Percentiles rank a stretch among this genome's conserved stretches.
Evolutionary conservation across 768 basidiomycete species (phyloP).

Genomic region (Auricularia sp.): DNA sequence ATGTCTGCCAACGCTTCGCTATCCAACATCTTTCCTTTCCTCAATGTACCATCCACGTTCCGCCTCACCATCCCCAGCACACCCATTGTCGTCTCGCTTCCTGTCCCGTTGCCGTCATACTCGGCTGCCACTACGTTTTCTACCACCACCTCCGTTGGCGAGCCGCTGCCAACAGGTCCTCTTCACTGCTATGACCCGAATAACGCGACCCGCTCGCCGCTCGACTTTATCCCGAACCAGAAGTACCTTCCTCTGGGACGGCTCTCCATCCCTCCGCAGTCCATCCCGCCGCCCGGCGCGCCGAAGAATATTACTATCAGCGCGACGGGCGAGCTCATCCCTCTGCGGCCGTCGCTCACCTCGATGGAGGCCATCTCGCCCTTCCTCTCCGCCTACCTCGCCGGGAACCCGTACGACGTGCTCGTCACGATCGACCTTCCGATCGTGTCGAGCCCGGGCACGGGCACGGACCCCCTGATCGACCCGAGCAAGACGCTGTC

Average conservation of each 20-base stretch:
- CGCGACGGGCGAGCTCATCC: conserved; percentile 40
- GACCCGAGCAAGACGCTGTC: conserved; percentile 32
- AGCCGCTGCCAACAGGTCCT: background rate
- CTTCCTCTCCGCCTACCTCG: conserved; percentile 58
- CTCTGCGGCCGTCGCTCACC: conserved; percentile 36
- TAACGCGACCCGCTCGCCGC: conserved; percentile 1
- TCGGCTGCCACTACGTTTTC: background rate
- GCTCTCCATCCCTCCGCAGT: conserved; percentile 43
- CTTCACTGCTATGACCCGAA: conserved; percentile 1
- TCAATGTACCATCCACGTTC: conserved; percentile 34
- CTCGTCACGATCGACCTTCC: conserved; percentile 28
- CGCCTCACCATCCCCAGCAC: conserved; percentile 44
- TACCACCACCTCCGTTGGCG: conserved; percentile 4
- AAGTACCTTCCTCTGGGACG: conserved; percentile 29
- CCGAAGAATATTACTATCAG: conserved; percentile 48
- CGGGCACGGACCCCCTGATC: conserved; percentile 15
- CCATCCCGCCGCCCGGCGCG: conserved; percentile 51
- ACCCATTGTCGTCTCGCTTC: conserved; percentile 54
- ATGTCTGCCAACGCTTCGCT: background rate
- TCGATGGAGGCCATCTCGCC: conserved; percentile 36
- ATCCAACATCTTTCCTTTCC: conserved; percentile 18
- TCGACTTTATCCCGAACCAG: conserved; percentile 5
- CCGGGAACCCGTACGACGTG: conserved; percentile 25
- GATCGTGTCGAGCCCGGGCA: conserved; percentile 44
- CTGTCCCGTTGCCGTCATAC: conserved; percentile 10